Conservation (phyloP, 495 filamentous ascomycete genomes). For the Penicillium alfredii region DNA sequence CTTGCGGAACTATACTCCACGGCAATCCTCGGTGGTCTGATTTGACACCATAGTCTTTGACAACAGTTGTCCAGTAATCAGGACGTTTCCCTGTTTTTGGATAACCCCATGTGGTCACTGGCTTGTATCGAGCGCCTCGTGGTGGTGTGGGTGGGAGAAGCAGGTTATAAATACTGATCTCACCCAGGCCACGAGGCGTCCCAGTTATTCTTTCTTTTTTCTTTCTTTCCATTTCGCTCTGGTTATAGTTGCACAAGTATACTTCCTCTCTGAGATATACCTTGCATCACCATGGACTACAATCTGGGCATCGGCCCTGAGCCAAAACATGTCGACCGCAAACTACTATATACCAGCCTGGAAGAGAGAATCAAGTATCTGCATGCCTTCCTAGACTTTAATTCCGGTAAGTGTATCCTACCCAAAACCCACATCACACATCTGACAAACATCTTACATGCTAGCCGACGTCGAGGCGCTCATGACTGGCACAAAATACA, state of each 20-base stretch:
- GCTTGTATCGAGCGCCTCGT: no score
- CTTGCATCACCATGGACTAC: conserved; percentile 16
- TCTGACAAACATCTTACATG: conserved; percentile 2
- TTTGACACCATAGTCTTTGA: background rate
- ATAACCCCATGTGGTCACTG: no score
- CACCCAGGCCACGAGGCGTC: conserved; percentile 16
- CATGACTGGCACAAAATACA: conserved; percentile 58
- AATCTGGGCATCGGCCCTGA: conserved; percentile 12
- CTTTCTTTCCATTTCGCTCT: background rate
- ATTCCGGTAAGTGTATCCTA: conserved; percentile 46
- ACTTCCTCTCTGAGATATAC: background rate
- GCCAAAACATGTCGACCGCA: conserved; percentile 58
- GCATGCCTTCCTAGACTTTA: conserved; percentile 68
- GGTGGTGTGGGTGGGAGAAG: background rate
- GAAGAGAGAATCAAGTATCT: conserved; percentile 64
- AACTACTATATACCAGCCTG: conserved; percentile 60
- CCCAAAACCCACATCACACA: no score
- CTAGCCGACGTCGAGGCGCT: conserved; percentile 69
- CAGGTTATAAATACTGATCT: conserved; percentile 4
- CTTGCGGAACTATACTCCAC: no score
- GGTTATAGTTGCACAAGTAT: background rate
- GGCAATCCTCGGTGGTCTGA: no score
- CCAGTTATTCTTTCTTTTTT: conserved; percentile 9
- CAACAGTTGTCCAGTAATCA: no score
- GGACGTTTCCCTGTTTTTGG: no score